phyloP scores from a whole-genome alignment of 176 grass and related monocot genomes.

The Eragrostis nindensis region DNA sequence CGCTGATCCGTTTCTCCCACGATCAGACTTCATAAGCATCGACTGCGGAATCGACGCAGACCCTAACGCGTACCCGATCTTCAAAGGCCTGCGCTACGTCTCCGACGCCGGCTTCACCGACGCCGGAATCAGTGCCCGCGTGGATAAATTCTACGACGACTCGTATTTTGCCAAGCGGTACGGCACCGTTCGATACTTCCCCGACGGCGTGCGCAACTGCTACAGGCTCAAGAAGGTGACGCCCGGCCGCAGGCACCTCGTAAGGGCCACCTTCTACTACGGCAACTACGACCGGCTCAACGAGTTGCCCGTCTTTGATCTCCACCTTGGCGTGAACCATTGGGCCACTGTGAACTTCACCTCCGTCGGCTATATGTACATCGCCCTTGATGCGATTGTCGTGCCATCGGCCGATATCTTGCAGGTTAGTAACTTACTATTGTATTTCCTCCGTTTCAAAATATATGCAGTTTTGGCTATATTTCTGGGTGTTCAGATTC shows the following conservation, averaged over 20 bases:
- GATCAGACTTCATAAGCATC: constrained; percentile 50
- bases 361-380: too few species aligned
- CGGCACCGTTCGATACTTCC: constrained; percentile 46
- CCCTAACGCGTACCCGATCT: background rate
- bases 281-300: constrained; percentile 50
- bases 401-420: constrained; percentile 33
- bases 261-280: constrained; percentile 42
- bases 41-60: constrained; percentile 37
- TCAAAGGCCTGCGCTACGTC: constrained; percentile 19
- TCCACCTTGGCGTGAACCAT: constrained; percentile 47
- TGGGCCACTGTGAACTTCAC: constrained; percentile 58
- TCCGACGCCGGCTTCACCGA: constrained; percentile 35
- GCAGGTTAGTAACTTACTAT: constrained; percentile 5
- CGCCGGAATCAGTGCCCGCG: constrained; percentile 19
- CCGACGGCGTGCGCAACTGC: constrained; percentile 39
- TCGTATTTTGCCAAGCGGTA: background rate
- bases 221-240: constrained; percentile 41
- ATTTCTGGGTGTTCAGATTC: too few species aligned
- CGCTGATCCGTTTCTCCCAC: too few species aligned
- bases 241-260: constrained; percentile 32
- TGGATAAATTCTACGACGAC: constrained; percentile 30
- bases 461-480: too few species aligned
- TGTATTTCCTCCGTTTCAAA: background rate
- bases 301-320: constrained; percentile 16
- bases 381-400: constrained; percentile 21